Evolutionary conservation across 148 eudicot species (phyloP), one percentile per base, ranked within the genome.

Genomic region (Rhododendron griersonianum): DNA sequence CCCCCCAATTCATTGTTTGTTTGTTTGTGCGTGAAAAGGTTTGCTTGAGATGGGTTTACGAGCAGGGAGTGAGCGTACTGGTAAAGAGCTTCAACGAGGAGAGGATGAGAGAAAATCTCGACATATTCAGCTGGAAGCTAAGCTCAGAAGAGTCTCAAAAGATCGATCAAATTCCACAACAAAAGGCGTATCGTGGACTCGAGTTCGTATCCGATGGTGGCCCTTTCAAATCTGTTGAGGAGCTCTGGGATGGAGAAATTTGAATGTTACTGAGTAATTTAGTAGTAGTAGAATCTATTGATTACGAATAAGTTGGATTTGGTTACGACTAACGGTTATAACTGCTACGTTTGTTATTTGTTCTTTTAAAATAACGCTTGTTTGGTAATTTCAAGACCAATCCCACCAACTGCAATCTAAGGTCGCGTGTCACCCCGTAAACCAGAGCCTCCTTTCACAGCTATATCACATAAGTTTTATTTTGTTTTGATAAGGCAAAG

Each of bases 11-110:
- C 37, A 35, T 35, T 35, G 37, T 35, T 35, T 35, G 35, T 33
- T 48, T 48, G 14, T 51, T 51, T 51, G n/a, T 59, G 65, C 2
- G 6, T 84, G 41, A 2, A 59, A 73, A 85, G 86, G 82, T 85
- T 23, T 85, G 84, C 39, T 45, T 86, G 8, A 86, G 85, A 86
- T 86, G 87, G 85, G 84, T 75, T 35, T 74, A 86, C 25, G 87
- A 86, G 57, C 81, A 86, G 59, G 85, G 85, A 41, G 85, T 44
- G 18, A 86, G 41, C 25, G 35, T 86, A 19, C 16, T 86, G 9
- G 87, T 86, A 30, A 86, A 81, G 81, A 86, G 87, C 85, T 86
- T 86, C 16, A 81, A 71, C 14, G 30, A 81, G 71, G 71, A 71
- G 53, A 71, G 87, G 16, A 41, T 81, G 45, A 71, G 23, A 48